Evolutionary conservation across 2,329 filamentous ascomycete species (phyloP).

Genomic region (Ophiostoma perfectum): DNA sequence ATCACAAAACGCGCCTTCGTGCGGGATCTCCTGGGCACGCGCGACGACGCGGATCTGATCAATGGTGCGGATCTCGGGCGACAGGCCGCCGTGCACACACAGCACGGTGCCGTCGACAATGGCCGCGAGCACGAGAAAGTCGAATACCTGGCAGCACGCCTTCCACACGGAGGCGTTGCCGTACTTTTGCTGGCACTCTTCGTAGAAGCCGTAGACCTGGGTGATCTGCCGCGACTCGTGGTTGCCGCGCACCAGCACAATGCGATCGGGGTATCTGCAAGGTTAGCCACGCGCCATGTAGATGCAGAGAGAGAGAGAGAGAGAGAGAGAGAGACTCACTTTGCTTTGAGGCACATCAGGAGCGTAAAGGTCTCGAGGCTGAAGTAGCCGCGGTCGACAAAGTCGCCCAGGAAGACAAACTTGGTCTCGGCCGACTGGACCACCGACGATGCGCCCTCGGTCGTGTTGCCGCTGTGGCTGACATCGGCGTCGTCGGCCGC

Average conservation of each 20-base stretch:
- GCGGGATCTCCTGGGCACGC: conserved; percentile 93
- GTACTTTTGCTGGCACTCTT: conserved; percentile 96
- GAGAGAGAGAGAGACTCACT: conserved; percentile 39
- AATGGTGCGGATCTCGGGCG: conserved; percentile 89
- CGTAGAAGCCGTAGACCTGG: conserved; percentile 98
- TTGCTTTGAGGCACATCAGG: conserved; percentile 85
- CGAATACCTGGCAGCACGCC: conserved; percentile 98
- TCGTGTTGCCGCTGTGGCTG: conserved; percentile 35
- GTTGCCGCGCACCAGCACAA: conserved; percentile 94
- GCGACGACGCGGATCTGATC: conserved; percentile 99
- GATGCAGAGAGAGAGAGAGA: too few relatives aligned
- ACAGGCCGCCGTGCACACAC: conserved; percentile 90
- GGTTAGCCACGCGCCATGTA: neutral
- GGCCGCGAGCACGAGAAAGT: conserved; percentile 91
- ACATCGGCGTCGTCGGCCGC: conserved; percentile 13
- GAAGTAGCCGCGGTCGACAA: conserved; percentile 95
- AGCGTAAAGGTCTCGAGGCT: conserved; percentile 97
- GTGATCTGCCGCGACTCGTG: conserved; percentile 97
- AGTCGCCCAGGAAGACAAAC: conserved; percentile 71
- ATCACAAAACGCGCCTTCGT: conserved; percentile 97
- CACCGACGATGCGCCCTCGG: conserved; percentile 31
- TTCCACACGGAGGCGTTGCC: conserved; percentile 99
- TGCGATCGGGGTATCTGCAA: conserved; percentile 80
- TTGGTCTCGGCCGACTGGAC: conserved; percentile 50
- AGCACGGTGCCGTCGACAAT: conserved; percentile 98